Evolutionary conservation across 2,329 filamentous ascomycete species (phyloP).

Genomic region (Dactylellina haptotyla): DNA sequence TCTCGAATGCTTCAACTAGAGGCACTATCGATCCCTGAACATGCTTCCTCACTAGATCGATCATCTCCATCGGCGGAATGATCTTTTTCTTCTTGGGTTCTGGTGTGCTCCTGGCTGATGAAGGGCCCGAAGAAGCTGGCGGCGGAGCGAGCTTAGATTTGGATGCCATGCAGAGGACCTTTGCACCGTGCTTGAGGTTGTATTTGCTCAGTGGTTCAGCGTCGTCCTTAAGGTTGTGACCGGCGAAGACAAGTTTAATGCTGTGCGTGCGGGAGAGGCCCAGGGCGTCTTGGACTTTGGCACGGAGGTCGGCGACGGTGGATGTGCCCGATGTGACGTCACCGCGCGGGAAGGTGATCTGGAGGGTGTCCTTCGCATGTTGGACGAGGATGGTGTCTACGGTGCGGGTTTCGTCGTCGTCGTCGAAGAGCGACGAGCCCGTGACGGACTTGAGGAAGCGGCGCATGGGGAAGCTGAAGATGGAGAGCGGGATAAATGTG

Average conservation of each 20-base stretch:
- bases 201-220: slow-evolving; percentile 47
- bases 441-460: slow-evolving; percentile 39
- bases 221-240: slow-evolving; percentile 55
- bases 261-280: slow-evolving; percentile 29
- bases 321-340: slow-evolving; percentile 14
- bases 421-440: slow-evolving; percentile 30
- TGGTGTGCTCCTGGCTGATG: slow-evolving; percentile 61
- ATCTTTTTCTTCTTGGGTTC: slow-evolving; percentile 58
- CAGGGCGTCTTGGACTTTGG: slow-evolving; percentile 17
- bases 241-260: slow-evolving; percentile 55
- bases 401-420: slow-evolving; percentile 19
- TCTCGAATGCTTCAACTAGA: slow-evolving; percentile 70
- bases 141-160: slow-evolving; percentile 25
- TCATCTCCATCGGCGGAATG: slow-evolving; percentile 68
- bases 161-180: slow-evolving; percentile 56
- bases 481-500: slow-evolving; percentile 20
- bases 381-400: slow-evolving; percentile 31
- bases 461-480: slow-evolving; percentile 31
- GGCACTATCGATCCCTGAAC: slow-evolving; percentile 75
- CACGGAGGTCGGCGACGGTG: slow-evolving; percentile 22
- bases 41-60: slow-evolving; percentile 73
- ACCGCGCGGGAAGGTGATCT: slow-evolving; percentile 28
- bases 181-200: slow-evolving; percentile 55
- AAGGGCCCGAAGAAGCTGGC: slow-evolving; percentile 58
- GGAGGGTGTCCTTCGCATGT: slow-evolving; percentile 22